Conservation (phyloP, 768 basidiomycete genomes). For the Tephrocybe sp. region DNA sequence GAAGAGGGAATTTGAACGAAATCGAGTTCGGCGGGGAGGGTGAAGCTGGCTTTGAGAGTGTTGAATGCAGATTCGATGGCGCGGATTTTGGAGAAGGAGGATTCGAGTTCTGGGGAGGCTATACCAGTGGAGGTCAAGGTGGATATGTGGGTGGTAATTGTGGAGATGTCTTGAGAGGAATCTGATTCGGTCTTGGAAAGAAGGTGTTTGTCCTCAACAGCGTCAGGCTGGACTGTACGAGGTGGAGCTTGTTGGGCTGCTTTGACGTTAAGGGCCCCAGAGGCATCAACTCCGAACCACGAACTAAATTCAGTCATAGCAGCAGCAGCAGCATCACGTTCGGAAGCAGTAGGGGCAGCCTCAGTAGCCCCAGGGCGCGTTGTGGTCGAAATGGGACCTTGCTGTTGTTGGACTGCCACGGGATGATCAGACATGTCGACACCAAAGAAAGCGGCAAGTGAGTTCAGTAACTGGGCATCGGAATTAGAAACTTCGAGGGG, state of each 20-base stretch:
- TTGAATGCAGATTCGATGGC: slow-evolving; percentile 37
- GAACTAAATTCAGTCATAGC: no score
- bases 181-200: not conserved
- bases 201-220: no score
- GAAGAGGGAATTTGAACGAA: slow-evolving; percentile 36
- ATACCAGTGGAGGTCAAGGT: not conserved
- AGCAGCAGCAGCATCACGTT: not conserved
- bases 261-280: no score
- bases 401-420: no score
- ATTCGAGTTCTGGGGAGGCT: not conserved
- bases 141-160: not conserved
- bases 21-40: slow-evolving; percentile 35
- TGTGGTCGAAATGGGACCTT: no score
- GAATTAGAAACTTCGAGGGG: no score
- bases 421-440: not conserved
- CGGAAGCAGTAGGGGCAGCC: not conserved
- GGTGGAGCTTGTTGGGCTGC: no score
- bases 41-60: slow-evolving; percentile 32
- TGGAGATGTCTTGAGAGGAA: not conserved
- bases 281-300: no score
- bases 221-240: no score
- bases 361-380: no score
- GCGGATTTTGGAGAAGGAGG: slow-evolving; percentile 21
- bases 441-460: not conserved
- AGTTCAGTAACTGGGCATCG: not conserved